Evolutionary conservation across 495 filamentous ascomycete species (phyloP), one percentile per base, ranked within the genome.

Genomic region (Penicillium cataractarum): DNA sequence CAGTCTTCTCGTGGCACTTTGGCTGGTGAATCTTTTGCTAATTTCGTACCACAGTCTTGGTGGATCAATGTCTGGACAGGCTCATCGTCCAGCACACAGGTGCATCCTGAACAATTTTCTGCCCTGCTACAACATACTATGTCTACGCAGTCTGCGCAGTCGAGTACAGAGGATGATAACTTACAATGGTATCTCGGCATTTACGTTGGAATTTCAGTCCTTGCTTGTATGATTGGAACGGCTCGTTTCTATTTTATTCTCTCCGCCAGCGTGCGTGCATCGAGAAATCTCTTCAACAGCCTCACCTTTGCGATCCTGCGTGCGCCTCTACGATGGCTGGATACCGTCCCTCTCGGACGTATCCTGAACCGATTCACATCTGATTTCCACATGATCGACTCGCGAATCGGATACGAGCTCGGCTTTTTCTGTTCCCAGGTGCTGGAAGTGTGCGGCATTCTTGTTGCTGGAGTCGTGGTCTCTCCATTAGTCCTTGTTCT

Each of bases 301-400:
- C 75, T 92, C 37, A 85, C 85, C 37, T 86, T 81, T 59, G 79
- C 82, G 3, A 82, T 96, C 17, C 80, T 95, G 0, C 86, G 87
- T 8, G 83, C 90, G 15, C 91, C 90, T 0, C 75, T 91, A 9
- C 78, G 88, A 50, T 96, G 90, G 89, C 78, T 94, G 12, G 92
- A 96, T 70, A 94, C 90, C 0, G 88, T 92, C 0, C 92, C 92
- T 0, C 75, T 91, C 0, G 92, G 92, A 2, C 84, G 90, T 26
- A 86, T 94, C 37, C 71, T 94, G 4, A 96, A 95, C 71, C 82
- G 92, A 6, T 93, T 94, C 60, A 91, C 90, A 0, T 82, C 89
- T 6, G 92, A 95, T 66, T 93, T 95, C 67, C 82, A 85, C 63
- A 81, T 82, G 3, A 80, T 93, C 31, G 91, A 94, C 70, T 86